These are phyloP conservation scores for Alternaria sp. DNA, from an alignment of 2,329 filamentous ascomycete genomes.

Conservation along the genomic window DNA sequence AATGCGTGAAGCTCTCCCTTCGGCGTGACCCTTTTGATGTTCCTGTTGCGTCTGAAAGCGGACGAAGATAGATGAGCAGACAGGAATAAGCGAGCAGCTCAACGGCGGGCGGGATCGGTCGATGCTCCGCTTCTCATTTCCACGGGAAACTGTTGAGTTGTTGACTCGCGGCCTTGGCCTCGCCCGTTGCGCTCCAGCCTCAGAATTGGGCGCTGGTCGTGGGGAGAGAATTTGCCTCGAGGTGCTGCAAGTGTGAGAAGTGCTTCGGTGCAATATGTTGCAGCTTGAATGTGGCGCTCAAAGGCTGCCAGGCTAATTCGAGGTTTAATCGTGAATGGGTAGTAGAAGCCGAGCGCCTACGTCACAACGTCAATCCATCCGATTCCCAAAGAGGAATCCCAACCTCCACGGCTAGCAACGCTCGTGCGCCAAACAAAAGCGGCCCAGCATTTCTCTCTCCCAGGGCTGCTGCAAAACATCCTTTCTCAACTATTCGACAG, in stretches of 20 bases:
- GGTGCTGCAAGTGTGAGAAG: neutral
- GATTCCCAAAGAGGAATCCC: slow-evolving; percentile 16
- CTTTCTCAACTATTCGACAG: slow-evolving; percentile 4
- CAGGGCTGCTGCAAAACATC: slow-evolving; percentile 7
- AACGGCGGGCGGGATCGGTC: slow-evolving; percentile 21
- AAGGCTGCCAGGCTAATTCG: neutral
- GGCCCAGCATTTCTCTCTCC: slow-evolving; percentile 8
- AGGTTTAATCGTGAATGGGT: neutral
- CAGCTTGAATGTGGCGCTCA: neutral
- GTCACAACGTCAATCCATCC: slow-evolving; percentile 24
- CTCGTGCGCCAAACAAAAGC: slow-evolving; percentile 32
- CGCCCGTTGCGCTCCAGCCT: slow-evolving; percentile 25
- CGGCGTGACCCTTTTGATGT: slow-evolving; percentile 4
- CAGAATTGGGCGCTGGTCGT: slow-evolving; percentile 12
- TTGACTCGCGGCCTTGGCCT: slow-evolving; percentile 32
- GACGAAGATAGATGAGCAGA: slow-evolving; percentile 3
- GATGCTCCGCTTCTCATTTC: slow-evolving; percentile 34
- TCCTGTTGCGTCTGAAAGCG: slow-evolving; percentile 3
- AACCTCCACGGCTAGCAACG: slow-evolving; percentile 29
- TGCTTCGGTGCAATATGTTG: neutral
- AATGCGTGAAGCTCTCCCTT: neutral
- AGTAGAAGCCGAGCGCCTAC: slow-evolving; percentile 22
- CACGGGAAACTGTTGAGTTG: slow-evolving; percentile 38
- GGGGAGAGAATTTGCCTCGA: slow-evolving; percentile 1
- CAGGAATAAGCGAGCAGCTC: slow-evolving; percentile 13